phyloP scores from a whole-genome alignment of 257 asterid genomes.

The Nicotiana sylvestris region DNA sequence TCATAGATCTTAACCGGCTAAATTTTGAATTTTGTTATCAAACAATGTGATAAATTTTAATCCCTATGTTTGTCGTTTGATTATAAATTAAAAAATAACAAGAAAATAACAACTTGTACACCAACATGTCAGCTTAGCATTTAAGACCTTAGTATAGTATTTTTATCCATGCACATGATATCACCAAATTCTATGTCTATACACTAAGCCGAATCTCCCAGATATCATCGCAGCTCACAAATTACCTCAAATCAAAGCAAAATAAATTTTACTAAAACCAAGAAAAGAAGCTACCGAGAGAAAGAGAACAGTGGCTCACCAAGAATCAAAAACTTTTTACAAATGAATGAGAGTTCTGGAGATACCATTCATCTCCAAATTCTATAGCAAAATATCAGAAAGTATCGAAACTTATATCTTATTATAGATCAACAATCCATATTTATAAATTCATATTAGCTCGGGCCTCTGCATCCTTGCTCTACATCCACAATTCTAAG shows the following conservation, averaged over 20 bases:
- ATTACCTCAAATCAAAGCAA: no score
- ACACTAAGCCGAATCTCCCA: neutral
- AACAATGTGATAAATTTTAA: neutral
- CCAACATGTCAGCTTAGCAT: neutral
- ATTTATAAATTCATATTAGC: no score
- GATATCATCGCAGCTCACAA: neutral
- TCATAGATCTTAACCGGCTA: neutral
- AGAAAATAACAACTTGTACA: neutral
- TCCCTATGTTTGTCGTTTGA: neutral
- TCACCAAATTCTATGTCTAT: neutral
- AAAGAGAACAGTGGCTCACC: no score
- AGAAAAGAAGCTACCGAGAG: neutral
- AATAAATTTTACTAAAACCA: slow-evolving; percentile 2
- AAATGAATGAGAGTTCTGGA: no score
- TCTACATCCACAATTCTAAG: no score
- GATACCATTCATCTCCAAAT: no score
- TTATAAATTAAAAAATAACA: neutral
- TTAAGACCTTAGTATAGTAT: neutral
- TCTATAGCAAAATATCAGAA: no score
- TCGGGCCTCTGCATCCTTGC: no score
- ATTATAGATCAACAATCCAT: no score
- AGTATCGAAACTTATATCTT: no score
- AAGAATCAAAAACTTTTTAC: neutral
- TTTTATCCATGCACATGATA: no score
- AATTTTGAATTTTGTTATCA: neutral